These are phyloP conservation scores for Canariomyces notabilis DNA, from an alignment of 2,329 filamentous ascomycete species.

Conservation along the genomic window DNA sequence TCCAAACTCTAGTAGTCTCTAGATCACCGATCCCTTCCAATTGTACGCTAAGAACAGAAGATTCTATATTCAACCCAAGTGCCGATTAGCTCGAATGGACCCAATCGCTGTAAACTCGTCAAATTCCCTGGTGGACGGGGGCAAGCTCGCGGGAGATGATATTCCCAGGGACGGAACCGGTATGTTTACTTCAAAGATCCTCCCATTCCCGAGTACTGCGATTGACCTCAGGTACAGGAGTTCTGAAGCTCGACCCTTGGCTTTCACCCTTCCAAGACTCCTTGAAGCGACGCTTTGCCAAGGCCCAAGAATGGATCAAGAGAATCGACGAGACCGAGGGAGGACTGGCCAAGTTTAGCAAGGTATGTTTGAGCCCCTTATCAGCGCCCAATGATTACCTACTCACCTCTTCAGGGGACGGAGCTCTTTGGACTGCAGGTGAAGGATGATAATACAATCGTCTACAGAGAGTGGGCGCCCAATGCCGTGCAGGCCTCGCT, in stretches of 20 bases:
- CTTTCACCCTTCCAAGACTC: constrained; percentile 77
- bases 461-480: constrained; percentile 94
- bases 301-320: constrained; percentile 82
- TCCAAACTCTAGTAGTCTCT: constrained; percentile 6
- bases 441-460: constrained; percentile 74
- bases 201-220: background rate
- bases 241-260: constrained; percentile 83
- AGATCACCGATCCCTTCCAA: no score
- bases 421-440: constrained; percentile 85
- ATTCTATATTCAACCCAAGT: no score
- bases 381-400: background rate
- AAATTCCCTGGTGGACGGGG: constrained; percentile 39
- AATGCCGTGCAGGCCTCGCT: constrained; percentile 80
- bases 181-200: constrained; percentile 34
- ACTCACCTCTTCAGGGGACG: constrained; percentile 57
- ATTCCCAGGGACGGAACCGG: constrained; percentile 68
- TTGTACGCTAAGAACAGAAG: no score
- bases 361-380: constrained; percentile 41
- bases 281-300: constrained; percentile 69
- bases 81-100: constrained; percentile 19
- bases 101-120: constrained; percentile 36
- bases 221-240: constrained; percentile 52
- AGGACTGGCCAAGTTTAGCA: constrained; percentile 86
- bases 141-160: constrained; percentile 38
- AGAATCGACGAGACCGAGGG: constrained; percentile 79